These are phyloP conservation scores for Pythium inflatum DNA, from an alignment of 352 stramenopile genomes.

Conservation along the genomic window DNA sequence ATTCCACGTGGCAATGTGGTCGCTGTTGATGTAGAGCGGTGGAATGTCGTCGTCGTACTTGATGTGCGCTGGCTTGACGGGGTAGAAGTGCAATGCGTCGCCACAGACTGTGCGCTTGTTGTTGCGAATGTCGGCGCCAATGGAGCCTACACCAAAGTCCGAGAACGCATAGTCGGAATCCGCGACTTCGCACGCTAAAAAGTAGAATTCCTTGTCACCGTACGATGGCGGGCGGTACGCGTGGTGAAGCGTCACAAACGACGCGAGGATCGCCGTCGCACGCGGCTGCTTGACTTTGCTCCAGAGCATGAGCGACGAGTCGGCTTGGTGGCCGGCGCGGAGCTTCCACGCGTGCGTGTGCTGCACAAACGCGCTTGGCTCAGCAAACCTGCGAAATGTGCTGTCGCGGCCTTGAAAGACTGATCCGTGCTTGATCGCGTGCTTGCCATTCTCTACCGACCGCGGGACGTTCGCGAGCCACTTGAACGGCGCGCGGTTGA, in stretches of 20 bases:
- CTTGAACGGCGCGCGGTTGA: conserved; percentile 53
- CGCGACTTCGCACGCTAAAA: conserved; percentile 65
- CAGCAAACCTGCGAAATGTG: conserved; percentile 27
- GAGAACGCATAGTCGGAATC: conserved; percentile 76
- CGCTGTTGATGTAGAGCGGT: conserved; percentile 71
- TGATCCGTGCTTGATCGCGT: conserved; percentile 1
- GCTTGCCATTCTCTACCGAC: not conserved
- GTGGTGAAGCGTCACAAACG: conserved; percentile 49
- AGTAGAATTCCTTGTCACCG: conserved; percentile 83
- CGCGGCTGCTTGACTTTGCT: conserved; percentile 67
- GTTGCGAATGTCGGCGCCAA: conserved; percentile 46
- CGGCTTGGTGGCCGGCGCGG: conserved; percentile 65
- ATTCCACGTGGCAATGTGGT: conserved; percentile 47
- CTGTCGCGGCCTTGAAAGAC: conserved; percentile 37
- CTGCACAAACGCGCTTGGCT: conserved; percentile 60
- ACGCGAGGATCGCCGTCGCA: conserved; percentile 64
- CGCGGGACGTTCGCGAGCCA: conserved; percentile 43
- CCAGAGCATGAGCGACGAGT: conserved; percentile 81
- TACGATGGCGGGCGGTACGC: conserved; percentile 46
- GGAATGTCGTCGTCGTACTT: conserved; percentile 26
- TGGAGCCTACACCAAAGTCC: conserved; percentile 59
- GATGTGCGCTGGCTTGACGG: conserved; percentile 27
- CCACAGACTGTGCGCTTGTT: conserved; percentile 57
- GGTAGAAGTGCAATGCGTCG: conserved; percentile 63
- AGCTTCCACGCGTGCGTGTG: conserved; percentile 70